phyloP scores from a whole-genome alignment of 345 rosid species.

The Mangifera indica region DNA sequence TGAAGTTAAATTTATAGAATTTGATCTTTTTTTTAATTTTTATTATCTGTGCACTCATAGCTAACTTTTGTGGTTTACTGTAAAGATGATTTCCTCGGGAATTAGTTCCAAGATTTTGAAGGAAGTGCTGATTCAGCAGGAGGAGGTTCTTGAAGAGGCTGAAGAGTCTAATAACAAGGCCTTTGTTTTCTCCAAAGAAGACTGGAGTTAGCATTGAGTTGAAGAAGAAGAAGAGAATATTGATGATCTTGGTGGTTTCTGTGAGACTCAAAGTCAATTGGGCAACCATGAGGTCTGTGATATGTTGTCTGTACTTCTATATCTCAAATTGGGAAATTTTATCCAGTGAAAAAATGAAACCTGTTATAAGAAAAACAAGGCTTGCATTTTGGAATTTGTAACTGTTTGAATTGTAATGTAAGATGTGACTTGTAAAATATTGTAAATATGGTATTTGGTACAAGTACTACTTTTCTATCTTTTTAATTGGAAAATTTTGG shows the following conservation, averaged over 20 bases:
- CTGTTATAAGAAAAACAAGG: too few relatives aligned
- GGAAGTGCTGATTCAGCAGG: constrained; percentile 78
- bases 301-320: background rate
- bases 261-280: constrained; percentile 56
- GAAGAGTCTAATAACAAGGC: constrained; percentile 33
- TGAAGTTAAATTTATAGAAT: background rate
- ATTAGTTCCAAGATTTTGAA: constrained; percentile 83
- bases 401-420: too few relatives aligned
- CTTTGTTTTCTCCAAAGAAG: constrained; percentile 40
- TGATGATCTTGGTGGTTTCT: constrained; percentile 59
- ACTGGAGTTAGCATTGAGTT: constrained; percentile 19
- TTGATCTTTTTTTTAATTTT: background rate
- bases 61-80: background rate
- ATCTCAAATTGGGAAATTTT: background rate
- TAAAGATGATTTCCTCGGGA: constrained; percentile 60
- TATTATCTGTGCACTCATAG: background rate
- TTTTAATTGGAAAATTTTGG: background rate
- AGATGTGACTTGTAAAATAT: too few relatives aligned
- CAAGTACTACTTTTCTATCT: too few relatives aligned
- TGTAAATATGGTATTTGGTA: too few relatives aligned
- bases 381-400: too few relatives aligned
- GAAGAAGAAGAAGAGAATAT: constrained; percentile 51
- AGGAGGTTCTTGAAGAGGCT: constrained; percentile 67
- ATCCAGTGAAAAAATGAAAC: too few relatives aligned
- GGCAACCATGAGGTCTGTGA: constrained; percentile 53